These are phyloP conservation scores for Yamadazyma dendronema DNA, from an alignment of 1,139 yeast genomes.

Conservation along the genomic window DNA sequence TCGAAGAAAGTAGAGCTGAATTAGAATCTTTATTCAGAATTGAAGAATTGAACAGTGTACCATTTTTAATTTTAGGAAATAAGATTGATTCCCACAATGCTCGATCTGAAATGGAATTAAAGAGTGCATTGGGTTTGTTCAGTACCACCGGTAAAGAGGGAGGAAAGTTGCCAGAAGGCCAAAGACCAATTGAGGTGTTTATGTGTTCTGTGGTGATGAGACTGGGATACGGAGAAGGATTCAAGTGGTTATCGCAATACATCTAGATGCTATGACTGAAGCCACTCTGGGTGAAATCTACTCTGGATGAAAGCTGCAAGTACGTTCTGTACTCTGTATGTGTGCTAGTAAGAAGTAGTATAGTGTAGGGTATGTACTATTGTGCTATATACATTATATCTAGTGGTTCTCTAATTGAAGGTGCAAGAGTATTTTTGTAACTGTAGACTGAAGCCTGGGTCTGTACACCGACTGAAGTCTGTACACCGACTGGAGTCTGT, in stretches of 20 bases:
- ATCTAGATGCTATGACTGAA: conserved; percentile 41
- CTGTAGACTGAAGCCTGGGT: too few species aligned
- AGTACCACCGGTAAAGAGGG: conserved; percentile 82
- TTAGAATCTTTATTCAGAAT: conserved; percentile 88
- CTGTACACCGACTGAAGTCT: too few species aligned
- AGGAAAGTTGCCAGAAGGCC: conserved; percentile 68
- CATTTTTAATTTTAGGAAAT: conserved; percentile 92
- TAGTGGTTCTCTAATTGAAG: too few species aligned
- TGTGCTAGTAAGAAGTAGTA: too few species aligned
- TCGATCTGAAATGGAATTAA: conserved; percentile 91
- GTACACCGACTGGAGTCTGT: too few species aligned
- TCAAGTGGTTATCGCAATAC: conserved; percentile 94
- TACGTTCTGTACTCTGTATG: too few species aligned
- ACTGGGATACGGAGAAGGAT: conserved; percentile 94
- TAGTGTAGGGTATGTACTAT: too few species aligned
- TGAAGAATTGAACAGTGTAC: conserved; percentile 86
- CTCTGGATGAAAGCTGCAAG: too few species aligned
- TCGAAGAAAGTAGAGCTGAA: conserved; percentile 92
- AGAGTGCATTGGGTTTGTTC: conserved; percentile 84
- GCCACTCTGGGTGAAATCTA: not conserved
- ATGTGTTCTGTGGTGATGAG: conserved; percentile 98
- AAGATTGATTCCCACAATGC: conserved; percentile 94
- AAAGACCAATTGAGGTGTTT: conserved; percentile 91
- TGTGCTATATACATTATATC: too few species aligned
- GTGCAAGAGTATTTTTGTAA: too few species aligned